phyloP scores from a whole-genome alignment of 169 alveolate species.

The Cryptosporidium meleagridis region DNA sequence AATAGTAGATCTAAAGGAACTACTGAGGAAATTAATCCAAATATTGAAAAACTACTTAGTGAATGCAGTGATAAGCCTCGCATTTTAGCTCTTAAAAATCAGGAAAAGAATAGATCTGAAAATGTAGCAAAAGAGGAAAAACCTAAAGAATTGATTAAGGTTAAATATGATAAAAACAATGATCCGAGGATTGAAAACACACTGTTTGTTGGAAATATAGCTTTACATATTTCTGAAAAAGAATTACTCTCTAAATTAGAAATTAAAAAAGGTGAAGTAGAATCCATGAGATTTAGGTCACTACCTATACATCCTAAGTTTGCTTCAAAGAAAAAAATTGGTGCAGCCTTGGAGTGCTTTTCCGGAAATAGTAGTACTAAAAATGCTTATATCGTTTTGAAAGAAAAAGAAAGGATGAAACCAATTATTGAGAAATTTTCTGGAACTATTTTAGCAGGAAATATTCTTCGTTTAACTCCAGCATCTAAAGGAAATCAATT shows the following conservation, averaged over 20 bases:
- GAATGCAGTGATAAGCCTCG: background rate
- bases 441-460: slow-evolving; percentile 35
- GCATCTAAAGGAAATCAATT: slow-evolving; percentile 63
- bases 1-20: background rate
- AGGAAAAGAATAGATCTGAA: background rate
- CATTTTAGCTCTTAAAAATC: background rate
- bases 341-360: slow-evolving; percentile 66
- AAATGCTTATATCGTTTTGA: slow-evolving; percentile 63
- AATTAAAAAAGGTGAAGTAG: slow-evolving; percentile 10
- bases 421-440: slow-evolving; percentile 30
- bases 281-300: slow-evolving; percentile 63
- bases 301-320: slow-evolving; percentile 68
- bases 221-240: slow-evolving; percentile 41
- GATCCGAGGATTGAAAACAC: slow-evolving; percentile 68
- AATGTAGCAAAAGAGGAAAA: background rate
- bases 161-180: slow-evolving; percentile 27
- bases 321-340: slow-evolving; percentile 28
- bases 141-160: background rate
- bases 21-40: background rate
- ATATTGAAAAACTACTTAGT: slow-evolving; percentile 26
- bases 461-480: slow-evolving; percentile 53
- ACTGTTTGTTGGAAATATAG: slow-evolving; percentile 53
- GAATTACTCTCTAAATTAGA: slow-evolving; percentile 28
- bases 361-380: slow-evolving; percentile 49
- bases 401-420: slow-evolving; percentile 12